phyloP scores from a whole-genome alignment of 768 basidiomycete species.

The Multifurca ochricompacta region DNA sequence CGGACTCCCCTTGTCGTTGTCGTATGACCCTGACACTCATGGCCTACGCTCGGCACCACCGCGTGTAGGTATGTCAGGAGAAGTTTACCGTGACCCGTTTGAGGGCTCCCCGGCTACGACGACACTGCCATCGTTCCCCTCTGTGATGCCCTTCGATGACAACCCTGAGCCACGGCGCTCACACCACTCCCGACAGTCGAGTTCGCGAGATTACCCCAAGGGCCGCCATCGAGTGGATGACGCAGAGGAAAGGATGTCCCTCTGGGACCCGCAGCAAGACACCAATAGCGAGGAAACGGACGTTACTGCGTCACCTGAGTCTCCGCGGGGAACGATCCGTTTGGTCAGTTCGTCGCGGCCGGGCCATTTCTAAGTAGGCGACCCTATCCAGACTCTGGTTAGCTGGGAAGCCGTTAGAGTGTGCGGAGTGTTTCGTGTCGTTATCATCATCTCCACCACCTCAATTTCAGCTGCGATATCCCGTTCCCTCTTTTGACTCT shows the following conservation, averaged over 20 bases:
- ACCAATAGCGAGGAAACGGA: slow-evolving; percentile 4
- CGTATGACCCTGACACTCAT: background rate
- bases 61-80: background rate
- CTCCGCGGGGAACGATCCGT: slow-evolving; percentile 16
- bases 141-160: background rate
- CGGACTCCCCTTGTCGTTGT: background rate
- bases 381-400: background rate
- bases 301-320: background rate
- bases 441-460: background rate
- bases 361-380: slow-evolving; percentile 1
- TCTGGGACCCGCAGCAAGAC: slow-evolving; percentile 30
- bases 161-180: background rate
- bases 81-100: slow-evolving; percentile 10
- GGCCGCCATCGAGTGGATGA: slow-evolving; percentile 41
- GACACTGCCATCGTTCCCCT: slow-evolving; percentile 6
- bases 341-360: slow-evolving; percentile 7
- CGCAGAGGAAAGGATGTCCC: slow-evolving; percentile 50
- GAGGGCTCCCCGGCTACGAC: slow-evolving; percentile 1
- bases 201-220: slow-evolving; percentile 32
- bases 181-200: slow-evolving; percentile 32
- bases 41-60: slow-evolving; percentile 18
- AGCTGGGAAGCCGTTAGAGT: background rate
- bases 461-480: background rate
- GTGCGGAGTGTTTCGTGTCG: background rate
- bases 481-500: background rate